Evolutionary conservation across 768 basidiomycete genomes (phyloP), one percentile per base, ranked within the genome.

Genomic region (Pholiota molesta): DNA sequence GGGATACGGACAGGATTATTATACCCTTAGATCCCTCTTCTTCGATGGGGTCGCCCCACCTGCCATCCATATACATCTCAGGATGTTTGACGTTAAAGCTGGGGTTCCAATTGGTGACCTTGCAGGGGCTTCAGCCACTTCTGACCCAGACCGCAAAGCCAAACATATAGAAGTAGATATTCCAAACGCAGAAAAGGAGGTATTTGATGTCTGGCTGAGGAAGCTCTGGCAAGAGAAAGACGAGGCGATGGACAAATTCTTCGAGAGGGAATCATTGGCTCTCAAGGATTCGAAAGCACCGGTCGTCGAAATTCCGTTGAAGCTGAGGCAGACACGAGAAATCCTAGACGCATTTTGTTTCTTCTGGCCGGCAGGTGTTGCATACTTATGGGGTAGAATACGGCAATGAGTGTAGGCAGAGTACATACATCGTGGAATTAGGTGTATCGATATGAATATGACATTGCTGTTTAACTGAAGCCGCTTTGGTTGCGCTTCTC

Each of bases 21-120:
- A 97, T 74, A 95, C 94, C 44, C 77, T 99, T 42, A 86, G 91
- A 44, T 95, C 95, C 7, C 89, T 97, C 63, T 97, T 97, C 75
- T 81, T 90, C 60, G 81, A 89, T 64, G 83, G 91, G 3, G 77
- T 94, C 3, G 82, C 95, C 3, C 95, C 97, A 1, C 97, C 96
- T 0, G 77, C 81, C 8, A 82, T 99, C 39, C 92, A 97, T 75
- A 82, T 98, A 68, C 97, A 99, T 72, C 72, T 99, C 44, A 86
- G 94, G 52, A 77, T 90, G 65, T 94, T 92, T 71, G 79, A 90
- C 63, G 90, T 94, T 14, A 77, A 81, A 16, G 72, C 71, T 23
- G 84, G 86, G 33, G 79, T 94, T 11, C 93, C 93, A 4, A 86
- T 94, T 58, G 90, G 91, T 28, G 79, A 88, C 71, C 60, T 86